These are phyloP conservation scores for Cyberlindnera meyerae DNA, from an alignment of 805 yeast species.

Conservation along the genomic window DNA sequence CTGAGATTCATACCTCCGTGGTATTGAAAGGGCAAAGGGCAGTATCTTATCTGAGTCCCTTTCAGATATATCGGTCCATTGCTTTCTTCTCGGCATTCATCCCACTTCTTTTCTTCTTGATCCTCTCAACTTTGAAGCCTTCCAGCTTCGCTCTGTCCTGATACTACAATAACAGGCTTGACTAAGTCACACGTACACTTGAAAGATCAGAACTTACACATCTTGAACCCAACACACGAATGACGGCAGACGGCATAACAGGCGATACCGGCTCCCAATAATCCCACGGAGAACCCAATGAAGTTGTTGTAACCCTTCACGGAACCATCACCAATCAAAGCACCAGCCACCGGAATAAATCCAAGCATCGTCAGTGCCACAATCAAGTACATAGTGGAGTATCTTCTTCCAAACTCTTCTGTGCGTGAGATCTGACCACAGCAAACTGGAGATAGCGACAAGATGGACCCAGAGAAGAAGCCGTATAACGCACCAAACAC, in stretches of 20 bases:
- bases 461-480: slow-evolving; percentile 47
- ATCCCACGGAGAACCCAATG: slow-evolving; percentile 15
- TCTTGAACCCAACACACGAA: slow-evolving; percentile 15
- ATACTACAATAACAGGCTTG: no score
- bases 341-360: slow-evolving; percentile 48
- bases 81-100: no score
- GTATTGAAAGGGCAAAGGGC: no score
- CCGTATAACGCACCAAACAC: slow-evolving; percentile 48
- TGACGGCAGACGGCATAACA: slow-evolving; percentile 15
- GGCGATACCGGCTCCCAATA: slow-evolving; percentile 14
- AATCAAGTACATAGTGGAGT: slow-evolving; percentile 53
- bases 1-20: no score
- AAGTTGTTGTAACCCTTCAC: slow-evolving; percentile 11
- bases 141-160: no score
- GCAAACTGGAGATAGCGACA: slow-evolving; percentile 53
- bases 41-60: no score
- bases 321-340: slow-evolving; percentile 34
- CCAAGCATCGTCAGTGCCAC: slow-evolving; percentile 49
- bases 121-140: no score
- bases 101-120: no score
- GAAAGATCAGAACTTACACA: slow-evolving; percentile 14
- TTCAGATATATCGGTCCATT: no score
- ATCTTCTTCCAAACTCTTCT: slow-evolving; percentile 48
- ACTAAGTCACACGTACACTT: no score
- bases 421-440: slow-evolving; percentile 53